Base-by-base conservation (phyloP, 331 rosid genomes). In the Pyrus hybrid region DNA sequence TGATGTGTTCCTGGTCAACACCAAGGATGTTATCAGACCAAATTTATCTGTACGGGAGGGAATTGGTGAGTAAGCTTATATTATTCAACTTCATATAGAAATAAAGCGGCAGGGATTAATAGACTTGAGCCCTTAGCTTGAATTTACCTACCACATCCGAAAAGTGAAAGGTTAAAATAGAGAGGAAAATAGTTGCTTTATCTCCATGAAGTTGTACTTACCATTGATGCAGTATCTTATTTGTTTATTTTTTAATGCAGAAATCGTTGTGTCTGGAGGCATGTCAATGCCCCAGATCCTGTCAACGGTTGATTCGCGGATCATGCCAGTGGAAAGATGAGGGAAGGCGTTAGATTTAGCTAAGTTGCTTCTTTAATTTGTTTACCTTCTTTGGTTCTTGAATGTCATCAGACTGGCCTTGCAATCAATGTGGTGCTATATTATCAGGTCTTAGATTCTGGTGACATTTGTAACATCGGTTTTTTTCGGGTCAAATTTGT, bases 251-350 rank as follows among this genome's bases (percentile, higher is more conserved):
- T 71, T 29, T 23, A 76, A 82, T 88, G 90, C 97, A 93, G 98
- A 93, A 85, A 93, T 93, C 77, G 97, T 93, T 17, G 97, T 93
- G 57, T 93, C 98, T 16, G 97, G 97, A 70, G 98, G 98, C 85
- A 93, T 93, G 98, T 93, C 98, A 54, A 93, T 93, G 98, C 98
- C 98, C 8, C 98, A 93, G 81, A 83, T 90, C 67, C 89, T 93
- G 70, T 91, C 96, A 8, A 91, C 93, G 0, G 28, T 87, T 22
- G 97, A 92, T 71, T 54, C 96, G 69, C 86, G 77, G 12, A 64
- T 75, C 61, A 64, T 54, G 79, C 88, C 95, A 30, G 76, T 54
- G 32, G 85, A 89, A 22, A 80, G 88, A 76, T 89, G 91, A 91
- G 83, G 45, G 81, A 80, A 79, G 81, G 35, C 65, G 20, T 61